Evolutionary conservation across 1,284 basidiomycete species (phyloP).

Genomic region (Tremellales sp.): DNA sequence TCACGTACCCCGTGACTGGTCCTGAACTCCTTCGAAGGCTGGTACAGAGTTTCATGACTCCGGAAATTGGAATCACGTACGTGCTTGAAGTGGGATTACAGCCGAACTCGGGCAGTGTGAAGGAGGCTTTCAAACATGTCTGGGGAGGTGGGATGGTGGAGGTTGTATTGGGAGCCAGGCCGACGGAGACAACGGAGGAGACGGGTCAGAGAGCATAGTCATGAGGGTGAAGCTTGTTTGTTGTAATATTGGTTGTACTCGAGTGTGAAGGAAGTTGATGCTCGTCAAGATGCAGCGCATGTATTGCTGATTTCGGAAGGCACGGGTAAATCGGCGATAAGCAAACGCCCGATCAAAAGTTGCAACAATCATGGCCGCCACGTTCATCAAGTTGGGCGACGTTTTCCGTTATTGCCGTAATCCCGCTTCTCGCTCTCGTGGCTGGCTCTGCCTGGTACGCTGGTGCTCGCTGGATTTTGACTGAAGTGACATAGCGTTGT

Average conservation of each 20-base stretch:
- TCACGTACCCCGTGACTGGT: constrained; percentile 5
- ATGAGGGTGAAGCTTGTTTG: too few relatives aligned
- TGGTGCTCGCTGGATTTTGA: too few relatives aligned
- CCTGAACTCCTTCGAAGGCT: constrained; percentile 11
- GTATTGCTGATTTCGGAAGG: too few relatives aligned
- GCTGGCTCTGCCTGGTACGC: too few relatives aligned
- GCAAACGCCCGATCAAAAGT: too few relatives aligned
- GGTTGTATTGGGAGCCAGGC: constrained; percentile 25
- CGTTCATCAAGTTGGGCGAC: too few relatives aligned
- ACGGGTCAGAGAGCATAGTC: background rate
- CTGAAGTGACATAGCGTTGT: background rate
- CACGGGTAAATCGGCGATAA: too few relatives aligned
- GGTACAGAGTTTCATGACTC: constrained; percentile 29
- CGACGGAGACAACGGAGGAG: background rate
- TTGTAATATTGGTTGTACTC: too few relatives aligned
- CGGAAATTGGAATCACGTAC: constrained; percentile 33
- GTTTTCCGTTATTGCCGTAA: background rate
- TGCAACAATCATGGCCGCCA: too few relatives aligned
- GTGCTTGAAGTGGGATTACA: constrained; percentile 31
- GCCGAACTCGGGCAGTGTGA: constrained; percentile 30
- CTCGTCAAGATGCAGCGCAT: too few relatives aligned
- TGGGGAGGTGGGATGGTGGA: constrained; percentile 37
- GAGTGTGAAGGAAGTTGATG: too few relatives aligned
- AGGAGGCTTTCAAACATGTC: constrained; percentile 32
- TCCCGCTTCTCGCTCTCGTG: background rate